Base-by-base conservation (phyloP, 2,329 filamentous ascomycete genomes). In the Bimuria novae-zelandiae region DNA sequence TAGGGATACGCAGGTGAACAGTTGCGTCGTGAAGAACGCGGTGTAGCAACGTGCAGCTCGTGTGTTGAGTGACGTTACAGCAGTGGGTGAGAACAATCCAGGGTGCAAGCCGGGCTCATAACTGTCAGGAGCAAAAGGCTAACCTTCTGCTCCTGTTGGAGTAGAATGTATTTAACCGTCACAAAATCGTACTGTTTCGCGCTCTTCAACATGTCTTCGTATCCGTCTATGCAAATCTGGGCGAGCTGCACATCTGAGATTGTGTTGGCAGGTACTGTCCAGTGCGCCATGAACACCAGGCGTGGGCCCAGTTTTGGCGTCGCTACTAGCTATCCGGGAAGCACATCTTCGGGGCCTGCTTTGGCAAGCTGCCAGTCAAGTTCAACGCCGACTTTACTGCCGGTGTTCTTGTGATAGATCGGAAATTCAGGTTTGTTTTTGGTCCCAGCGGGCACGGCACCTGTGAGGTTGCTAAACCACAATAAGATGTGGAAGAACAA, bases 401-500 rank as follows among this genome's bases (percentile, higher is more conserved):
- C 23, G 17, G 37, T 41, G 21, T 25, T 25, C 23, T 27, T 41
- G 37, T 41, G 22, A 27, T 41, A 41, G 22, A 22, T 41, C 23
- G 22, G 23, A 25, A 41, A 41, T 25, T 41, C 14, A 14, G 37
- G 37, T 3, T 41, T 27, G 23, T 25, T 25, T 27, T 27, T 41
- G 4, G 21, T 41, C 37, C 22, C 37, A 27, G 37, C 22, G 11
- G 21, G 37, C 23, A 27, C 37, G 37, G 23, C 37, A 41, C 35
- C 35, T 39, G 35, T 39, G 19, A 39, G 35, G 35, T 41, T 41
- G 37, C 23, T 41, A 27, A 41, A 41, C 37, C 37, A 41, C 22
- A 41, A 27, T 41, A 41, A 41, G 37, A 41, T 41, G 37, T 41
- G 37, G 37, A 41, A 27, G n/a, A 41, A 27, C 22, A 41, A 25